Percentiles rank a stretch among this genome's conserved stretches.
phyloP scores from a whole-genome alignment of 441 rosid genomes.

The Erysimum pusillum region DNA sequence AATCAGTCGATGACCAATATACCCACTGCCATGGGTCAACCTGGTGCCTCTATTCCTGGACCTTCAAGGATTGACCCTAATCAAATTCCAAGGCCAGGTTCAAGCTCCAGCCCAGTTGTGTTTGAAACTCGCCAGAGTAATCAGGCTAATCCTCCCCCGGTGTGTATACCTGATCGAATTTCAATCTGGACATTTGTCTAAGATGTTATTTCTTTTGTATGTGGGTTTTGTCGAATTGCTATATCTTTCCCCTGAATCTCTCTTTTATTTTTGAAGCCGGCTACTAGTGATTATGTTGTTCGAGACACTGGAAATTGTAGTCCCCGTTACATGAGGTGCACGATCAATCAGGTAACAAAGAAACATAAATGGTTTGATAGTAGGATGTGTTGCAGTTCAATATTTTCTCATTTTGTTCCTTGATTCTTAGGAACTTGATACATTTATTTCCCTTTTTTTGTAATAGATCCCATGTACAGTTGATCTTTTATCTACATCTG shows the following conservation, averaged over 20 bases:
- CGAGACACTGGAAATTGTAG: slow-evolving; percentile 74
- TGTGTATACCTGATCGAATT: slow-evolving; percentile 45
- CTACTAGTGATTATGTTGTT: slow-evolving; percentile 65
- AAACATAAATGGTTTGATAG: slow-evolving; percentile 14
- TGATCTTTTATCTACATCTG: slow-evolving; percentile 84
- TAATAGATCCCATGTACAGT: slow-evolving; percentile 82
- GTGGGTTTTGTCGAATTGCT: slow-evolving; percentile 17
- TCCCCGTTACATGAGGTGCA: slow-evolving; percentile 72
- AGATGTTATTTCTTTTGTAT: slow-evolving; percentile 29
- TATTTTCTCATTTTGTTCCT: slow-evolving; percentile 15
- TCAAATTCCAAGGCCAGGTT: slow-evolving; percentile 72
- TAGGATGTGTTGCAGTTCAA: slow-evolving; percentile 24
- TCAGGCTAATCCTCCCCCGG: slow-evolving; percentile 74
- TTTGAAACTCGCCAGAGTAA: slow-evolving; percentile 67
- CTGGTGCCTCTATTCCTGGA: slow-evolving; percentile 56
- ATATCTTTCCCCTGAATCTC: slow-evolving; percentile 19
- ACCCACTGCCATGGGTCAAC: slow-evolving; percentile 61
- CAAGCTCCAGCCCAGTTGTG: slow-evolving; percentile 54
- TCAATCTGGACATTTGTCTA: slow-evolving; percentile 24
- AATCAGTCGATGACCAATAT: slow-evolving; percentile 61
- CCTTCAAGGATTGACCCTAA: slow-evolving; percentile 61
- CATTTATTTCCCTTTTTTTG: slow-evolving; percentile 5
- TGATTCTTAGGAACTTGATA: slow-evolving; percentile 18
- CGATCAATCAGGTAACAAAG: slow-evolving; percentile 59
- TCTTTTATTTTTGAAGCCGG: slow-evolving; percentile 60